These are phyloP conservation scores for Effrenium voratum DNA, from an alignment of 73 alveolate species.

Conservation along the genomic window DNA sequence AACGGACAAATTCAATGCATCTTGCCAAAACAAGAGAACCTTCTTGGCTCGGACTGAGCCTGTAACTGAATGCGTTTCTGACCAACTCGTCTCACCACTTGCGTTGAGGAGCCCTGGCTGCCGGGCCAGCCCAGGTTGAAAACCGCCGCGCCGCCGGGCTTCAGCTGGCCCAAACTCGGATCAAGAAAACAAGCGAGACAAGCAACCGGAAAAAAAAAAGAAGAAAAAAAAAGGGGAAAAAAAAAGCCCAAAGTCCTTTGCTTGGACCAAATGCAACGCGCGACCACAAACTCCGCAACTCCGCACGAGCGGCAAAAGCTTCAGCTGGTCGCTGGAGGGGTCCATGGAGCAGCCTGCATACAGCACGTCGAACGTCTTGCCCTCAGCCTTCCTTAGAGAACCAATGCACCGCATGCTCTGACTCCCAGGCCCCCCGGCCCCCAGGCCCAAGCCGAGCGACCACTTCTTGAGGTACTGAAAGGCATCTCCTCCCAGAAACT, in stretches of 20 bases:
- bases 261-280: too few relatives aligned
- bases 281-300: not conserved
- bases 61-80: too few relatives aligned
- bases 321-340: slow-evolving; percentile 66
- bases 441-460: not conserved
- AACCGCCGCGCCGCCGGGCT: slow-evolving; percentile 83
- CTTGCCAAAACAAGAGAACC: too few relatives aligned
- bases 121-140: slow-evolving; percentile 85
- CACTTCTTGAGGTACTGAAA: slow-evolving; percentile 42
- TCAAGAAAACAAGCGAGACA: not conserved
- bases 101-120: not conserved
- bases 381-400: slow-evolving; percentile 18
- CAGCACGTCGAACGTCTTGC: slow-evolving; percentile 55
- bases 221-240: not conserved
- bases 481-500: slow-evolving; percentile 71
- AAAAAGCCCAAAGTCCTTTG: too few relatives aligned
- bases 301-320: slow-evolving; percentile 19
- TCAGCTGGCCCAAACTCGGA: slow-evolving; percentile 63
- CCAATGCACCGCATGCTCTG: not conserved
- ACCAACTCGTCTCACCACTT: too few relatives aligned
- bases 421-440: not conserved
- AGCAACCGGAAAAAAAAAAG: not conserved
- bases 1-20: too few relatives aligned
- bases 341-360: slow-evolving; percentile 83
- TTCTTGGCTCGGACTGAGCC: too few relatives aligned